Base-by-base conservation (phyloP, 352 stramenopile species). In the Phytopythium montanum region DNA sequence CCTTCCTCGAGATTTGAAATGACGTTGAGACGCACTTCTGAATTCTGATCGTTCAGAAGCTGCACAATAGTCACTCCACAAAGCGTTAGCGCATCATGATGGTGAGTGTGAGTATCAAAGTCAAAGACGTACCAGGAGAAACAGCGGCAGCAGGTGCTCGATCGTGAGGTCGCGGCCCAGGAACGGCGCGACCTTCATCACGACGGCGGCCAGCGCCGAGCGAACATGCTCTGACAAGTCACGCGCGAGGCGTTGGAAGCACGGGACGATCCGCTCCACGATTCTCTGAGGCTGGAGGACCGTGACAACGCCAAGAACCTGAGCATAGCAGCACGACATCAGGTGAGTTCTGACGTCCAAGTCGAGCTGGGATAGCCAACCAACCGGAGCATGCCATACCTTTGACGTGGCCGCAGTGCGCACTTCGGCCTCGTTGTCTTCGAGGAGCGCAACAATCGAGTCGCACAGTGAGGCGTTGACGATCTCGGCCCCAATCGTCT, bases 21-120 rank as follows among this genome's bases (percentile, higher is more conserved):
- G 41, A 99, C 92, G 83, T 99, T 99, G 29, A 99, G 76, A 19
- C 97, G 92, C 8, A 99, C 97, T 87, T 99, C 96, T 9, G 94
- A 98, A 46, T 94, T 96, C 60, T 97, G 92, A 72, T 99, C 97
- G 63, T 97, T 95, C 33, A 99, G 77, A 21, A 99, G 66, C 76
- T 91, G 31, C 18, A 33, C 8, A 1, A 55, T 31, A 67, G 6
- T 26, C 18, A 31, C 18, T 2, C 2, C 21, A 13, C 25, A 56
- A 14, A 9, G 21, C 49, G 66, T 60, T 61, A n/a, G n/a, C n/a
- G n/a, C n/a, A n/a, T n/a, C n/a, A n/a, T n/a, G 38, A 58, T 12
- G 14, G 39, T 36, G 9, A 55, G 10, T 7, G 33, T 61, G 16
- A 69, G 50, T 50, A 36, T 36, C 31, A 36, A 10, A 36, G 7